Percentiles rank a stretch among this genome's conserved stretches.
phyloP scores from a whole-genome alignment of 805 yeast species.

The Wickerhamiella bombiphila region DNA sequence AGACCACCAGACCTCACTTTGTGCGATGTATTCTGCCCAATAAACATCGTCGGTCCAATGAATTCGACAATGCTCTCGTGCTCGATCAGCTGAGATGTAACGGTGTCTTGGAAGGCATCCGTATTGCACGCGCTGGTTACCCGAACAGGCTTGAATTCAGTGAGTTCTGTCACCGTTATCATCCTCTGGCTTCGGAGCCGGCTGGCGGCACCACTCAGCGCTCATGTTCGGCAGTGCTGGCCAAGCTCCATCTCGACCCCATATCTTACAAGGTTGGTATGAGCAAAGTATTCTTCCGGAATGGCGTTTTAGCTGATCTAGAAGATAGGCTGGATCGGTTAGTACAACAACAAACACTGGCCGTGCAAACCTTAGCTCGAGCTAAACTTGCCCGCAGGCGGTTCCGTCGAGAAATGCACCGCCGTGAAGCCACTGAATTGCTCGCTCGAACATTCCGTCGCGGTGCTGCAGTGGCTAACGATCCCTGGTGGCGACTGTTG shows the following conservation, averaged over 20 bases:
- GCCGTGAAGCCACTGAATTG: slow-evolving; percentile 55
- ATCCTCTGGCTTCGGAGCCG: slow-evolving; percentile 43
- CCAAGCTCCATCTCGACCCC: slow-evolving; percentile 44
- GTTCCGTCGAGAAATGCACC: slow-evolving; percentile 36
- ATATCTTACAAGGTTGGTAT: slow-evolving; percentile 52
- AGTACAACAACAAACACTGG: slow-evolving; percentile 39
- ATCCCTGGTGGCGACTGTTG: slow-evolving; percentile 71
- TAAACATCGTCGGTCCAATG: slow-evolving; percentile 50
- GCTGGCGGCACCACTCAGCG: slow-evolving; percentile 34
- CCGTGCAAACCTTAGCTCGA: slow-evolving; percentile 48
- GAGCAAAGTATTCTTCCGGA: slow-evolving; percentile 59
- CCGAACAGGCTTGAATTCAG: slow-evolving; percentile 82
- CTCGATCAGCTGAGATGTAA: slow-evolving; percentile 85
- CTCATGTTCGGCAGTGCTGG: slow-evolving; percentile 53
- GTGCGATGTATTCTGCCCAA: slow-evolving; percentile 94
- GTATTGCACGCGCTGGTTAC: slow-evolving; percentile 93
- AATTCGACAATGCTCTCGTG: slow-evolving; percentile 61
- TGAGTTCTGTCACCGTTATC: slow-evolving; percentile 64
- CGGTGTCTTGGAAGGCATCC: slow-evolving; percentile 95
- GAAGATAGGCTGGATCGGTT: slow-evolving; percentile 63
- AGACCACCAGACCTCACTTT: slow-evolving; percentile 84
- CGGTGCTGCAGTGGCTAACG: slow-evolving; percentile 33
- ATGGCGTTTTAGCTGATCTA: slow-evolving; percentile 62
- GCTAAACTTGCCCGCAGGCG: slow-evolving; percentile 46
- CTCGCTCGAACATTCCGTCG: slow-evolving; percentile 46